Percentiles rank a stretch among this genome's conserved stretches.
phyloP scores from a whole-genome alignment of 768 basidiomycete genomes.

The Lactarius psammicola region DNA sequence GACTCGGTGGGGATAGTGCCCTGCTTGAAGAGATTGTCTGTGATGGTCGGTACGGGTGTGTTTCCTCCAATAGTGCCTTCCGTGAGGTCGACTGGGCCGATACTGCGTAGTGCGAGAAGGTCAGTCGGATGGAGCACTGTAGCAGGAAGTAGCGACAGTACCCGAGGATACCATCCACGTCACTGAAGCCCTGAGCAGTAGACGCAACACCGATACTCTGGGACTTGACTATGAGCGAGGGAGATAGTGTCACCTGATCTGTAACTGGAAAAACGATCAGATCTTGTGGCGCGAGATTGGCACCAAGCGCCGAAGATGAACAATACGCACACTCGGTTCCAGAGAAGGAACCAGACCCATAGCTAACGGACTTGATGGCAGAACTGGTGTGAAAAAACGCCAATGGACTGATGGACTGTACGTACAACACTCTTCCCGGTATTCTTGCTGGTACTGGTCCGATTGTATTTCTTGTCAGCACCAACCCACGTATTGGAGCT shows the following conservation, averaged over 20 bases:
- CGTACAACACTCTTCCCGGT: slow-evolving; percentile 39
- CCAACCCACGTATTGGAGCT: slow-evolving; percentile 59
- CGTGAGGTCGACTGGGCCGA: slow-evolving; percentile 54
- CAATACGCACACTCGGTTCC: slow-evolving; percentile 29
- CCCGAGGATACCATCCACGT: slow-evolving; percentile 54
- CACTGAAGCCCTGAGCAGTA: slow-evolving; percentile 32
- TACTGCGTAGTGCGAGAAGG: slow-evolving; percentile 32
- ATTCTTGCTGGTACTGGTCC: slow-evolving; percentile 45
- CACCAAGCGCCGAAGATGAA: slow-evolving; percentile 36
- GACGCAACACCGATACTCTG: slow-evolving; percentile 43
- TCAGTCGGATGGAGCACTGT: slow-evolving; percentile 1
- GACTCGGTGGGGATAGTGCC: slow-evolving; percentile 46
- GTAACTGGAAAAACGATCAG: slow-evolving; percentile 5
- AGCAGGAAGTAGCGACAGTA: slow-evolving; percentile 23
- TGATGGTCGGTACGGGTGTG: slow-evolving; percentile 50
- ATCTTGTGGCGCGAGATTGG: neutral
- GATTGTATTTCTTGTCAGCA: slow-evolving; percentile 46
- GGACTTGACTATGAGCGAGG: slow-evolving; percentile 29
- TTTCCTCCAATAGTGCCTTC: slow-evolving; percentile 43
- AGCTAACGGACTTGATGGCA: slow-evolving; percentile 37
- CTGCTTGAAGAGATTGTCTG: slow-evolving; percentile 53
- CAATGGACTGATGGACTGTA: slow-evolving; percentile 26
- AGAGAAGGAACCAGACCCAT: slow-evolving; percentile 24
- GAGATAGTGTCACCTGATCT: slow-evolving; percentile 18
- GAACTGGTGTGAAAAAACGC: slow-evolving; percentile 48